Percentiles rank a stretch among this genome's conserved stretches.
Evolutionary conservation across 192 early-diverging fungal species (phyloP).

Genomic region (Coemansia sp.): DNA sequence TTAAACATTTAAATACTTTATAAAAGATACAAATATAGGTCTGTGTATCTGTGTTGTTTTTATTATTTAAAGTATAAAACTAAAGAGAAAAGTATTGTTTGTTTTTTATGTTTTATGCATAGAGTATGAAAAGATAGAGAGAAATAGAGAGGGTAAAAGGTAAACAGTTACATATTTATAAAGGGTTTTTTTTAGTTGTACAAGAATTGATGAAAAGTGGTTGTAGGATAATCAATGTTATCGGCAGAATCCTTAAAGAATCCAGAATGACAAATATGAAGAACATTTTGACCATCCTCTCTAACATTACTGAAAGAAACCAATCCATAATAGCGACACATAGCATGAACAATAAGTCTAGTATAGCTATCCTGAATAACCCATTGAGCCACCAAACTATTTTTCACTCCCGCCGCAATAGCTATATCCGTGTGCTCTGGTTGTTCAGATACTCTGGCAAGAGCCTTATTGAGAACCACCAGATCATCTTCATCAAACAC

Average conservation of each 20-base stretch:
- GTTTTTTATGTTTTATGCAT: neutral
- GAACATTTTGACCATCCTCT: slow-evolving; percentile 19
- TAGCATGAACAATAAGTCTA: slow-evolving; percentile 40
- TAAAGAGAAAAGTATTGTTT: neutral
- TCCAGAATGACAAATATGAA: slow-evolving; percentile 43
- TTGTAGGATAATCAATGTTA: slow-evolving; percentile 5
- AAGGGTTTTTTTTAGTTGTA: slow-evolving; percentile 9
- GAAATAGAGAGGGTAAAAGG: neutral
- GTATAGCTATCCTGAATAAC: slow-evolving; percentile 40
- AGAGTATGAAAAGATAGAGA: neutral
- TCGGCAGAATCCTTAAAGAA: slow-evolving; percentile 29
- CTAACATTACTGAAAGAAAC: slow-evolving; percentile 40
- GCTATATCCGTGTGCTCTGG: slow-evolving; percentile 10
- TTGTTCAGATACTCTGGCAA: slow-evolving; percentile 6
- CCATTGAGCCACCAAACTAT: slow-evolving; percentile 36
- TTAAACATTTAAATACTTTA: neutral
- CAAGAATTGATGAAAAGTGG: slow-evolving; percentile 28
- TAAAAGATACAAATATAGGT: too few species aligned
- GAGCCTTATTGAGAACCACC: slow-evolving; percentile 23
- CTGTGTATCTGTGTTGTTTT: neutral
- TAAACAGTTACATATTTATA: neutral
- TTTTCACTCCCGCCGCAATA: slow-evolving; percentile 31
- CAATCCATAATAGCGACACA: slow-evolving; percentile 50
- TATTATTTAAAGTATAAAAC: neutral
- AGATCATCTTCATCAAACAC: slow-evolving; percentile 35